A percentile compares a stretch with the other conserved stretches of the same genome.
Conservation (phyloP, 2,329 filamentous ascomycete species). For the Exophiala aquamarina region DNA sequence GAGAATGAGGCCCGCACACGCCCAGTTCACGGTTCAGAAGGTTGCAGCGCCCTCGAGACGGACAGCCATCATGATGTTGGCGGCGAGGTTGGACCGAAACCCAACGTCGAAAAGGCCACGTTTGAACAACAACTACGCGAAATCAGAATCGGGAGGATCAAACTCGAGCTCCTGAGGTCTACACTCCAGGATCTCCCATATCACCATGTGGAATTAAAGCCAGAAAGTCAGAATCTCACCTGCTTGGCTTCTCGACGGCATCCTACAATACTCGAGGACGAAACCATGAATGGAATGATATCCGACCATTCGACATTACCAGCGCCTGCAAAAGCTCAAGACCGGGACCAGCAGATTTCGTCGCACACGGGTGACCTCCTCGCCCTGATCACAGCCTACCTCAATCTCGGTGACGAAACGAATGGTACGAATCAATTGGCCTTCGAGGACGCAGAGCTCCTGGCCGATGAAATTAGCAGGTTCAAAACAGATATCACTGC, state of each 20-base stretch:
- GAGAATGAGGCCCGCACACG: slow-evolving; percentile 25
- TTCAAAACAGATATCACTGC: slow-evolving; percentile 12
- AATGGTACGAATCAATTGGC: background rate
- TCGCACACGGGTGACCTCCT: slow-evolving; percentile 10
- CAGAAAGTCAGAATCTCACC: no score
- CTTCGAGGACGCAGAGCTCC: slow-evolving; percentile 1
- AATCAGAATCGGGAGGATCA: slow-evolving; percentile 19
- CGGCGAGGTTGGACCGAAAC: no score
- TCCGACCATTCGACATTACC: background rate
- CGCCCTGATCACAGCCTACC: slow-evolving; percentile 15
- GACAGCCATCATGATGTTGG: background rate
- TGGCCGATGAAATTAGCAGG: slow-evolving; percentile 8
- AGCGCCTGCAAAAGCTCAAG: background rate
- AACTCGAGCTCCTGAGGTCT: slow-evolving; percentile 35
- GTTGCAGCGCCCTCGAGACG: background rate
- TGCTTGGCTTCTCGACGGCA: background rate
- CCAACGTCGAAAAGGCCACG: background rate
- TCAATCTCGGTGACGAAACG: slow-evolving; percentile 1
- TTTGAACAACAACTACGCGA: slow-evolving; percentile 8
- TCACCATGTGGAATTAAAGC: background rate
- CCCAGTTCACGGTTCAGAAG: background rate
- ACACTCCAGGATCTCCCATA: slow-evolving; percentile 8
- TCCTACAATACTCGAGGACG: background rate
- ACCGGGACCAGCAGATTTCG: background rate
- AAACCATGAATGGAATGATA: background rate